Percentiles rank a stretch among this genome's conserved stretches.
These are phyloP conservation scores for Debaryomycetaceae sp. DNA, from an alignment of 1,139 yeast species.

Conservation along the genomic window DNA sequence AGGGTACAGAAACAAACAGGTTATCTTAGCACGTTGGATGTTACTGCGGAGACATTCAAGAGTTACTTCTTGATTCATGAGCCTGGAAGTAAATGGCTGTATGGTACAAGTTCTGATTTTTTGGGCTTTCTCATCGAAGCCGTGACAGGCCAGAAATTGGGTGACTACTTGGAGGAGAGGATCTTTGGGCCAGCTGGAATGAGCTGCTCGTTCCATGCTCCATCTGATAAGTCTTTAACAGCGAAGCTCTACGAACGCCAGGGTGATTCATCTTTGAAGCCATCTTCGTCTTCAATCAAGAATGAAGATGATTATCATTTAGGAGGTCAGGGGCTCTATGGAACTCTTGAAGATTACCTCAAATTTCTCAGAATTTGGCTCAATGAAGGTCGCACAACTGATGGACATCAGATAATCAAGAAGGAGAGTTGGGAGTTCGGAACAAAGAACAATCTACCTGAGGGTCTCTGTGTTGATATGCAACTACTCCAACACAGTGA, in stretches of 20 bases:
- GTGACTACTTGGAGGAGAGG: conserved; percentile 12
- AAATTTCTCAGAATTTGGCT: conserved; percentile 28
- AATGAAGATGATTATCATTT: conserved; percentile 9
- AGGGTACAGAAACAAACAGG: conserved; percentile 5
- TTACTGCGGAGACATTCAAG: conserved; percentile 4
- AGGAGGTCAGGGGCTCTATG: conserved; percentile 37
- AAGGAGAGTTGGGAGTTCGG: conserved; percentile 22
- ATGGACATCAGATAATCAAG: conserved; percentile 22
- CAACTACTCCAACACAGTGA: too few relatives aligned
- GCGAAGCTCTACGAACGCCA: neutral
- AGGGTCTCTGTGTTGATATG: conserved; percentile 3
- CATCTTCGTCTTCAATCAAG: neutral
- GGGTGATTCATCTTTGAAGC: neutral
- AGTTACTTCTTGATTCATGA: conserved; percentile 14
- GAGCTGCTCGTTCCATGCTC: conserved; percentile 8
- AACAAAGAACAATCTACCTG: conserved; percentile 16
- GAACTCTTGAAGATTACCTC: conserved; percentile 28
- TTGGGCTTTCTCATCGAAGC: conserved; percentile 15
- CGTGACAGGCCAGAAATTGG: conserved; percentile 13
- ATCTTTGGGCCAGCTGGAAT: conserved; percentile 14
- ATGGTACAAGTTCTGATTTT: conserved; percentile 17
- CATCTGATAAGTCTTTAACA: neutral
- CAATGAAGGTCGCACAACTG: conserved; percentile 28
- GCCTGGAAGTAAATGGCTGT: conserved; percentile 17
- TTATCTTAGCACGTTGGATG: conserved; percentile 4